Conservation (phyloP, 2,329 filamentous ascomycete genomes). For the Colletotrichum chlorophyti region DNA sequence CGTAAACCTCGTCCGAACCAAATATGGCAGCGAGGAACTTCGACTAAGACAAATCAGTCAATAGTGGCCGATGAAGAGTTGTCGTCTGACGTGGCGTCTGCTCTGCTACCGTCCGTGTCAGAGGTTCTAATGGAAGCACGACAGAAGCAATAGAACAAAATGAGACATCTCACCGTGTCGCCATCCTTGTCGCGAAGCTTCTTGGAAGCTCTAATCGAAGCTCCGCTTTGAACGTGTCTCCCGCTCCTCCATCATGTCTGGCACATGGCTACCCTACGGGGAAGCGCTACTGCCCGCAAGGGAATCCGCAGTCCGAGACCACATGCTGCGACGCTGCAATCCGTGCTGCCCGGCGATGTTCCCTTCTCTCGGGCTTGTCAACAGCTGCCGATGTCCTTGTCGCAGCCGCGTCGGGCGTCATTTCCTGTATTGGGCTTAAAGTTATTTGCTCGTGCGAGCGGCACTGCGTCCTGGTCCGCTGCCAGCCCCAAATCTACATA, state of each 20-base stretch:
- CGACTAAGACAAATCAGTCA: too few relatives aligned
- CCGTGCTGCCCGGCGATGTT: background rate
- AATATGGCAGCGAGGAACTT: too few relatives aligned
- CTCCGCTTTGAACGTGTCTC: background rate
- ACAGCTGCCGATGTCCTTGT: constrained; percentile 9
- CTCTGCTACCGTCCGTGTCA: constrained; percentile 17
- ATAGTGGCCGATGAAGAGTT: too few relatives aligned
- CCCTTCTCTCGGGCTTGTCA: background rate
- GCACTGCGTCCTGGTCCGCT: constrained; percentile 11
- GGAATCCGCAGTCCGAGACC: background rate
- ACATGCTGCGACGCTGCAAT: background rate
- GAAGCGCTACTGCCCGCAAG: background rate
- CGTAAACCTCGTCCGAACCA: background rate
- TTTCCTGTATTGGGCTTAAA: constrained; percentile 3
- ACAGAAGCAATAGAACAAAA: constrained; percentile 15
- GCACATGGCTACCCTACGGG: background rate
- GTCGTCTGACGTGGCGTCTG: background rate
- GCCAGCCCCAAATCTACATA: too few relatives aligned
- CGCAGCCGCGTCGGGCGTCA: background rate
- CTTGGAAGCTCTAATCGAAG: constrained; percentile 17
- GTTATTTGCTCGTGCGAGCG: background rate
- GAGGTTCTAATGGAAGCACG: constrained; percentile 20
- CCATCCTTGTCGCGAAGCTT: constrained; percentile 10
- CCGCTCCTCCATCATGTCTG: background rate
- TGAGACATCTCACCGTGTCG: background rate